Evolutionary conservation across 345 rosid genomes (phyloP), one percentile per base, ranked within the genome.

Genomic region (Bruguiera parviflora): DNA sequence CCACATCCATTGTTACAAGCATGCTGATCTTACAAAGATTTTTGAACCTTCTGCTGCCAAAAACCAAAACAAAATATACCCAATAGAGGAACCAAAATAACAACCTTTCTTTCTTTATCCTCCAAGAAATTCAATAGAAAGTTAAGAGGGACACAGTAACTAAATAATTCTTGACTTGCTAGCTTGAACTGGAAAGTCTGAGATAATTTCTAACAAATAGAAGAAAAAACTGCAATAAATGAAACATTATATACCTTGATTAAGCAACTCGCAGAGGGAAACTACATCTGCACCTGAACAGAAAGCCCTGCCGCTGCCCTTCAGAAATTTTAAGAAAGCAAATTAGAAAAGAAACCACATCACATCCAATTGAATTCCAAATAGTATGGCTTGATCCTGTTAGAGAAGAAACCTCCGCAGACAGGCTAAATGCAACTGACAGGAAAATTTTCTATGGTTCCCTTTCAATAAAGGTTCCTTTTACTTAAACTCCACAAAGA

Each of bases 251-350:
- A 20, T 39, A 91, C 97, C 98, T 82, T 87, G 87, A 76, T 74
- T 81, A 63, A 85, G 73, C 65, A 81, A 82, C 64, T 80, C 79
- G 75, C 76, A 78, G 57, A 94, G 89, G 64, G 87, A 66, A 60
- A 87, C 73, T 4, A 84, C 90, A 84, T 94, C 98, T 39, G 82
- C 81, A 22, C 98, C 97, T 16, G 97, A 84, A 83, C 93, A 91
- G 75, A 91, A 94, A 52, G 88, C 93, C 83, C 78, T 84, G 79
- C 87, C 96, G 66, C 80, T 79, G 82, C 92, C 98, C 98, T 94
- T 84, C 79, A 88, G 52, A 67, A 70, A 78, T 71, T 60, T 53
- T 6, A 69, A 82, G 70, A 69, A 24, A 73, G 77, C 68, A 74
- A 75, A 68, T 88, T 72, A 86, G 65, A 77, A 51, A 53, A 86